Conservation (phyloP, 2,329 filamentous ascomycete species). For the Fusarium verticillioides region DNA sequence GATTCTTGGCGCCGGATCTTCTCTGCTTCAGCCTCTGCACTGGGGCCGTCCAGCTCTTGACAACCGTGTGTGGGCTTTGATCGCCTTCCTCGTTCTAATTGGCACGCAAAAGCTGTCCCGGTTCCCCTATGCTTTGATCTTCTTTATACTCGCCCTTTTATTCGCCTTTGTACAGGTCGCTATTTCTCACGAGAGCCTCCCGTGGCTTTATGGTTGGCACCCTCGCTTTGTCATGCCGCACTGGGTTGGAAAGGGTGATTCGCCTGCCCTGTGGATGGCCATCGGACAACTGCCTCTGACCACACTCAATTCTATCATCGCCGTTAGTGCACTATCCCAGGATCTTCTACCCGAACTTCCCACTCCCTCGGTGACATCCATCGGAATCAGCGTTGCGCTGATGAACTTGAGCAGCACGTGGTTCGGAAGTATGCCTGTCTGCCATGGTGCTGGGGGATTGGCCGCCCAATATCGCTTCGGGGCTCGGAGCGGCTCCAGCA, state of each 20-base stretch:
- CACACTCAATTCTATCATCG: slow-evolving; percentile 91
- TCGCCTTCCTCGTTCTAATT: slow-evolving; percentile 77
- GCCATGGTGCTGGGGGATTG: slow-evolving; percentile 90
- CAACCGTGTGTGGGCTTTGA: slow-evolving; percentile 81
- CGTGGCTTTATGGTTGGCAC: slow-evolving; percentile 68
- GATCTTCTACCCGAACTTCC: slow-evolving; percentile 79
- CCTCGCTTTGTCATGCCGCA: slow-evolving; percentile 58
- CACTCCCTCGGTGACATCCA: slow-evolving; percentile 75
- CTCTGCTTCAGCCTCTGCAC: slow-evolving; percentile 72
- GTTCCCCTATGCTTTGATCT: slow-evolving; percentile 81
- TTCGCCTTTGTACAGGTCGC: slow-evolving; percentile 65
- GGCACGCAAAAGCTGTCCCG: slow-evolving; percentile 71
- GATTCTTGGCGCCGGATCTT: slow-evolving; percentile 78
- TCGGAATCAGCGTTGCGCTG: slow-evolving; percentile 82
- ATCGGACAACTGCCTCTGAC: slow-evolving; percentile 91
- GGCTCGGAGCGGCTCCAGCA: slow-evolving; percentile 84
- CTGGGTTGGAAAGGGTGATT: slow-evolving; percentile 46
- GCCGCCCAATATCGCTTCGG: slow-evolving; percentile 94
- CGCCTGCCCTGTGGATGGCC: slow-evolving; percentile 66
- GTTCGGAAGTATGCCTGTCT: slow-evolving; percentile 96
- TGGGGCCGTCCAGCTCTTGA: slow-evolving; percentile 79
- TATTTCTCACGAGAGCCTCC: slow-evolving; percentile 52
- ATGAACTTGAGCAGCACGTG: slow-evolving; percentile 90
- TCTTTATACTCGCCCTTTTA: slow-evolving; percentile 75
- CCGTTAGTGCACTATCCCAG: slow-evolving; percentile 80